Evolutionary conservation across 1,284 basidiomycete species (phyloP), one percentile per base, ranked within the genome.

Genomic region (Moesziomyces globuligerus): DNA sequence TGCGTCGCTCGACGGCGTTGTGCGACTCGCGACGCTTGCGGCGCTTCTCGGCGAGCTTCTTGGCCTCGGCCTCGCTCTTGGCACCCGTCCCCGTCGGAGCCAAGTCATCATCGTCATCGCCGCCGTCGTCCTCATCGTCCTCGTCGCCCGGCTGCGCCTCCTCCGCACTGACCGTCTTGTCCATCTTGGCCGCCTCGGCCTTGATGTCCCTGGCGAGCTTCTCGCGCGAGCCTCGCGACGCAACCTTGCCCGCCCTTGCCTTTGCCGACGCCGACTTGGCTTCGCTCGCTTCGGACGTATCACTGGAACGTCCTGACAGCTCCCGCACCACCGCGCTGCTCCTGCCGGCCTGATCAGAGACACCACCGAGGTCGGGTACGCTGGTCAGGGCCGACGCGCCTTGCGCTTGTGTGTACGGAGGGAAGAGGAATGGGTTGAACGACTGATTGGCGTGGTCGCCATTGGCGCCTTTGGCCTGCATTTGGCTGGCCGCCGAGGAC

Each of bases 1-100:
- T 83, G 25, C 93, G 85, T 18, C 93, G 86, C 84, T 95, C 93
- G 67, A 95, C 93, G 4, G 92, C 92, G 78, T 94, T 94, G 82
- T 94, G 93, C 7, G 89, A 90, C 83, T 94, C 92, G 59, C 92
- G 85, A 44, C 92, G 84, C 40, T 90, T 85, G 9, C 91, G 84
- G 11, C 91, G 85, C 81, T 93, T 93, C 84, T 94, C 92, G 69
- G 74, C 65, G 18, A 72, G 55, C 32, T 48, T 59, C 41, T 68
- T 71, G 1, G 72, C 72, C 17, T 74, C 72, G 13, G 68, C 64
- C 37, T 74, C 72, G 43, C 62, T 56, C 46, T 66, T 70, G 43
- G 45, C 55, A 26, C 52, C 60, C 1, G 29, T 42, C 15, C 39
- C 44, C 15, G 32, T 28, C 20, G 24, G 21, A 8, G 51, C 47